Evolutionary conservation across 2,329 filamentous ascomycete species (phyloP).

Genomic region (Fusarium piperis): DNA sequence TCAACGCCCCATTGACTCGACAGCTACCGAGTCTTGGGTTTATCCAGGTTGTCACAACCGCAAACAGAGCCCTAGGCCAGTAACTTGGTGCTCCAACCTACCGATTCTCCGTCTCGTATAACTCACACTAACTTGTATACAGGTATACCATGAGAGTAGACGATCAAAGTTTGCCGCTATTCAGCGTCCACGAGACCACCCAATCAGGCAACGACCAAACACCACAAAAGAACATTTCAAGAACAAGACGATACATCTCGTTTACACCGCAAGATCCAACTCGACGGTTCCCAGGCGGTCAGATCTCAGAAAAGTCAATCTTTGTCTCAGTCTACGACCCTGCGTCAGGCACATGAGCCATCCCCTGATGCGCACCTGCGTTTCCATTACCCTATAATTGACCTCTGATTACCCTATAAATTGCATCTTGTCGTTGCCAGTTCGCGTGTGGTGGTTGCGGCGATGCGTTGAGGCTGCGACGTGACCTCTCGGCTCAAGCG

Average conservation of each 20-base stretch:
- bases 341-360: not conserved
- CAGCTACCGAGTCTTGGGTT: no score
- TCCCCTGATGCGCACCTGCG: not conserved
- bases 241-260: not conserved
- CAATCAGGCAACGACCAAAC: not conserved
- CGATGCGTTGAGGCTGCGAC: not conserved
- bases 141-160: not conserved
- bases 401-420: conserved; percentile 3
- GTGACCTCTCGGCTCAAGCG: not conserved
- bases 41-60: not conserved
- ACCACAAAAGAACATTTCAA: not conserved
- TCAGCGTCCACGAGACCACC: not conserved
- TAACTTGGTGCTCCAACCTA: no score
- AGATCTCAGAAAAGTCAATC: not conserved
- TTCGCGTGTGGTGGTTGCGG: not conserved
- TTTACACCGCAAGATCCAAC: not conserved
- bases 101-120: not conserved
- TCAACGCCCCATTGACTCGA: not conserved
- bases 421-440: not conserved
- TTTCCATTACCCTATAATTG: conserved; percentile 20
- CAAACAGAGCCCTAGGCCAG: not conserved
- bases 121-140: not conserved
- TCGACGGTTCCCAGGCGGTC: not conserved
- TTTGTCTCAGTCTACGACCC: not conserved
- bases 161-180: not conserved